These are phyloP conservation scores for Luffa acutangula DNA, from an alignment of 306 rosid genomes.

Conservation along the genomic window DNA sequence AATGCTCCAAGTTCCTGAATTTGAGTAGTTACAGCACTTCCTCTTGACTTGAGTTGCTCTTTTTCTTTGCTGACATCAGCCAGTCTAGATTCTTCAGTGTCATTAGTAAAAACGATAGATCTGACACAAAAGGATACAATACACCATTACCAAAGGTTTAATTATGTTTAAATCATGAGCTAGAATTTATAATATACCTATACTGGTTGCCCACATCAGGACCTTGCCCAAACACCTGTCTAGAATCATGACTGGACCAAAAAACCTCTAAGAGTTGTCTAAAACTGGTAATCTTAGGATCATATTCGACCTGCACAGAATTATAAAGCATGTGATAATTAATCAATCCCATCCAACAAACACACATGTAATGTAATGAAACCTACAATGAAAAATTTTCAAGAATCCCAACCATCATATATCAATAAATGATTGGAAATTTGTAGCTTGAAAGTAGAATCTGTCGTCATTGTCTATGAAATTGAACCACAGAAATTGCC, in stretches of 20 bases:
- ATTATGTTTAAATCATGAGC: background rate
- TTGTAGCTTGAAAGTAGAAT: background rate
- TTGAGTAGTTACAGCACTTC: slow-evolving; percentile 73
- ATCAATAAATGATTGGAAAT: background rate
- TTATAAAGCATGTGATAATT: background rate
- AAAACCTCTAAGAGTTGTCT: slow-evolving; percentile 68
- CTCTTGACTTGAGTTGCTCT: slow-evolving; percentile 70
- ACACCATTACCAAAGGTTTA: slow-evolving; percentile 5
- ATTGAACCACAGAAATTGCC: background rate
- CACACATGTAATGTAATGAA: background rate
- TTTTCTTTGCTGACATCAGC: slow-evolving; percentile 74
- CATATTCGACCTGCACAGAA: slow-evolving; percentile 67
- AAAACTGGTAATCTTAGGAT: slow-evolving; percentile 49
- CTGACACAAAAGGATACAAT: slow-evolving; percentile 24
- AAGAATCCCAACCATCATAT: background rate
- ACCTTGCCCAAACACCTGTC: slow-evolving; percentile 97
- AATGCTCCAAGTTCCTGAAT: slow-evolving; percentile 59
- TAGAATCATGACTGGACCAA: slow-evolving; percentile 86
- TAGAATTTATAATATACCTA: slow-evolving; percentile 37
- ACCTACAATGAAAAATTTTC: background rate
- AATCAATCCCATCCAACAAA: background rate
- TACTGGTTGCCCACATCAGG: slow-evolving; percentile 95
- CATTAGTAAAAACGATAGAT: slow-evolving; percentile 74
- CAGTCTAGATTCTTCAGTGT: slow-evolving; percentile 70
- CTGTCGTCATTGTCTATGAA: background rate